phyloP scores from a whole-genome alignment of 208 protist species.

The Angomonas ambiguus region DNA sequence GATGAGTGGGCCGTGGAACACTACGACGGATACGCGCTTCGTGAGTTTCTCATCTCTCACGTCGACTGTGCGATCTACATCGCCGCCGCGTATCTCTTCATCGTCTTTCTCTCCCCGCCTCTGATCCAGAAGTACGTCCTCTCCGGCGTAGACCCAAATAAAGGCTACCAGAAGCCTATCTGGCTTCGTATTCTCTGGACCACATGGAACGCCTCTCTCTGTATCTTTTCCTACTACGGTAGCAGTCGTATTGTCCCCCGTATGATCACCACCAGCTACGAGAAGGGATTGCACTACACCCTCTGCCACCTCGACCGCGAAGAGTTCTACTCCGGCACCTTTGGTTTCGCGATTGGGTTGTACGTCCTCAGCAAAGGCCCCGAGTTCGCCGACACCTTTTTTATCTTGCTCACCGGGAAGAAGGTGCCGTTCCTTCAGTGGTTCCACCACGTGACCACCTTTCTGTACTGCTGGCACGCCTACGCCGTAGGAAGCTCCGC shows the following conservation, averaged over 20 bases:
- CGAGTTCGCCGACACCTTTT: constrained; percentile 84
- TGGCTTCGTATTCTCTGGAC: constrained; percentile 59
- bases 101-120: constrained; percentile 42
- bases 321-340: constrained; percentile 49
- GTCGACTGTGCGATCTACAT: constrained; percentile 53
- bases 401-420: constrained; percentile 73
- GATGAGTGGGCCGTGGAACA: constrained; percentile 46
- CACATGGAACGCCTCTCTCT: constrained; percentile 83
- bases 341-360: constrained; percentile 70
- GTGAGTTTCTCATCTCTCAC: constrained; percentile 46
- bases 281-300: constrained; percentile 44
- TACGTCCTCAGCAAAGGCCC: constrained; percentile 84
- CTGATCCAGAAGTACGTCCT: constrained; percentile 25
- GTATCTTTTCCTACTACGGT: constrained; percentile 78
- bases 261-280: constrained; percentile 22
- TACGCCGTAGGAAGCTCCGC: constrained; percentile 46
- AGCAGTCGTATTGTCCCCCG: constrained; percentile 47
- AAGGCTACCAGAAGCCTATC: constrained; percentile 17
- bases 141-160: constrained; percentile 23
- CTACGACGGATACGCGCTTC: constrained; percentile 64
- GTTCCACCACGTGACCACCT: constrained; percentile 92
- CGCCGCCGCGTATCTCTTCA: constrained; percentile 34
- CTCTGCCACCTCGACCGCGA: constrained; percentile 63
- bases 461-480: constrained; percentile 88
- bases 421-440: constrained; percentile 79